Evolutionary conservation across 2,329 filamentous ascomycete genomes (phyloP).

Genomic region (Colletotrichum trifolii): DNA sequence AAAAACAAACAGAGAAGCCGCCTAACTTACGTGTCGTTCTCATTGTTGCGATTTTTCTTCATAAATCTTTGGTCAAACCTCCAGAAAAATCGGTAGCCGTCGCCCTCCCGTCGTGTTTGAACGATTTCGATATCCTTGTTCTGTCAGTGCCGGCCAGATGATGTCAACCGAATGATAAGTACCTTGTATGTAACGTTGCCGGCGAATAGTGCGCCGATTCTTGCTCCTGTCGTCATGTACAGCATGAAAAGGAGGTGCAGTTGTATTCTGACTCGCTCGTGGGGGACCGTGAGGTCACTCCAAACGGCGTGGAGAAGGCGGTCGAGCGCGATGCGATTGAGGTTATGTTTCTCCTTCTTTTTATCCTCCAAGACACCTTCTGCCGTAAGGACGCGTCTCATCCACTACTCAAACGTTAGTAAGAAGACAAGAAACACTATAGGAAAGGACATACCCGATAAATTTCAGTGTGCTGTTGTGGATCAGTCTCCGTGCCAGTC

Average conservation of each 20-base stretch:
- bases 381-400: not conserved
- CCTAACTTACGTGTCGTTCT: slow-evolving; percentile 30
- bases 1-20: not conserved
- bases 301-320: not conserved
- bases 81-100: not conserved
- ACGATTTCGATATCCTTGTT: not conserved
- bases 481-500: not conserved
- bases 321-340: not conserved
- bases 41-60: slow-evolving; percentile 8
- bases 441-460: not conserved
- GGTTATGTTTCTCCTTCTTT: slow-evolving; percentile 3
- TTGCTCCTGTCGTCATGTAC: not conserved
- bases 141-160: not conserved
- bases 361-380: not conserved
- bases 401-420: slow-evolving; percentile 1
- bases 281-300: not conserved
- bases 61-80: slow-evolving; percentile 17
- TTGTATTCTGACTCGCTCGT: not conserved
- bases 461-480: not conserved
- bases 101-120: slow-evolving; percentile 13
- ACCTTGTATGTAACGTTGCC: slow-evolving; percentile 1
- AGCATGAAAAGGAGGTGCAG: not conserved
- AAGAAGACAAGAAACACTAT: not conserved
- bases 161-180: not conserved
- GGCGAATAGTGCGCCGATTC: not conserved